Conservation (phyloP, 2,329 filamentous ascomycete genomes). For the Apiospora sp. region DNA sequence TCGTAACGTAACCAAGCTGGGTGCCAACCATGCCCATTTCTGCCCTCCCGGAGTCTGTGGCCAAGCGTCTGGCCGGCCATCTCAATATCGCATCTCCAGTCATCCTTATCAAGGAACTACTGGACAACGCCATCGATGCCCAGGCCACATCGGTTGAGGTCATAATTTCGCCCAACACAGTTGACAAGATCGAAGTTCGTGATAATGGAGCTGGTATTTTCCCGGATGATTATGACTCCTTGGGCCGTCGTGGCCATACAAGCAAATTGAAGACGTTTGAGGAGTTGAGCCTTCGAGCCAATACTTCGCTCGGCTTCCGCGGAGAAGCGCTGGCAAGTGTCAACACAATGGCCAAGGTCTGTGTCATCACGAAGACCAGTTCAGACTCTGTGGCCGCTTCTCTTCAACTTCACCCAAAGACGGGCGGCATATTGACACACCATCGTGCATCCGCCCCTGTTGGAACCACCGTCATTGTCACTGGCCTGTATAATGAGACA, state of each 20-base stretch:
- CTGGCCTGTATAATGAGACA: slow-evolving; percentile 64
- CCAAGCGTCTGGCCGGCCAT: slow-evolving; percentile 66
- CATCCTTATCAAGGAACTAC: slow-evolving; percentile 75
- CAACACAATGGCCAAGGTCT: slow-evolving; percentile 66
- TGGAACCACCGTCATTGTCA: slow-evolving; percentile 73
- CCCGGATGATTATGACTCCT: slow-evolving; percentile 64
- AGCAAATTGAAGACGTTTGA: slow-evolving; percentile 75
- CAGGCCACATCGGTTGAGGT: slow-evolving; percentile 72
- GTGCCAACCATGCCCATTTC: slow-evolving; percentile 55
- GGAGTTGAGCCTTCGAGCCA: slow-evolving; percentile 65
- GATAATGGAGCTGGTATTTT: slow-evolving; percentile 79
- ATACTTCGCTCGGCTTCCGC: slow-evolving; percentile 75
- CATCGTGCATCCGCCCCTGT: slow-evolving; percentile 59
- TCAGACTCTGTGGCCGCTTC: slow-evolving; percentile 65
- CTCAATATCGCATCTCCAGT: slow-evolving; percentile 66
- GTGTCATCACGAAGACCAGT: slow-evolving; percentile 69
- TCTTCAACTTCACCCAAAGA: slow-evolving; percentile 51
- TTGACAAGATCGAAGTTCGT: slow-evolving; percentile 74
- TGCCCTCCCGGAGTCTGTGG: slow-evolving; percentile 56
- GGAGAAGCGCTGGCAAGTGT: slow-evolving; percentile 76
- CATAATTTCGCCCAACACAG: slow-evolving; percentile 68
- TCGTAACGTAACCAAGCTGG: neutral
- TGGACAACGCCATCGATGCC: slow-evolving; percentile 81
- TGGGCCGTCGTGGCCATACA: slow-evolving; percentile 74
- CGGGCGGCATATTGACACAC: slow-evolving; percentile 50